Percentiles rank a stretch among this genome's conserved stretches.
These are phyloP conservation scores for Aspergillus ochraceus DNA, from an alignment of 2,329 filamentous ascomycete genomes.

Conservation along the genomic window DNA sequence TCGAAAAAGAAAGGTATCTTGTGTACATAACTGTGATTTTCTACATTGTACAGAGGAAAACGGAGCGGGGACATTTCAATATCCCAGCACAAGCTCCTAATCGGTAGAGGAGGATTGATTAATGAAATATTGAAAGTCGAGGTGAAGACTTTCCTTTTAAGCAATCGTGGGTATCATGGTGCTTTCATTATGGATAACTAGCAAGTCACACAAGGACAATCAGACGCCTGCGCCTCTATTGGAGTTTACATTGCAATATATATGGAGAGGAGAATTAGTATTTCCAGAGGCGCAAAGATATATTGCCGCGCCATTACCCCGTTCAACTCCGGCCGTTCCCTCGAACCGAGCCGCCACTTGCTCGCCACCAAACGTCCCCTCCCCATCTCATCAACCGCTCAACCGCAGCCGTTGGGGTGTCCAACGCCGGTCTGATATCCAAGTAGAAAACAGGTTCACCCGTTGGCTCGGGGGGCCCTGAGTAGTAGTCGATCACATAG, in stretches of 20 bases:
- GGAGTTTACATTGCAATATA: conserved; percentile 2
- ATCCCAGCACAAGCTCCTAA: no score
- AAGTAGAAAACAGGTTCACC: conserved; percentile 95
- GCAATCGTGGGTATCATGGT: background rate
- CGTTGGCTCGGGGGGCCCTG: conserved; percentile 73
- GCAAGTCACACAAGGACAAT: conserved; percentile 6
- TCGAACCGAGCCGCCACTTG: conserved; percentile 67
- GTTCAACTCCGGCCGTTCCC: conserved; percentile 18
- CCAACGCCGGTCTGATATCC: conserved; percentile 86
- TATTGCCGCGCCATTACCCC: background rate
- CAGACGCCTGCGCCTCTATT: conserved; percentile 27
- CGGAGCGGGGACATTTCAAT: no score
- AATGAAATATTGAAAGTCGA: background rate
- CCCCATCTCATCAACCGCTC: conserved; percentile 88
- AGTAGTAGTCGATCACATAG: conserved; percentile 98
- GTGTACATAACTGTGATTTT: background rate
- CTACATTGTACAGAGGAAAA: no score
- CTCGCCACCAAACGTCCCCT: conserved; percentile 90
- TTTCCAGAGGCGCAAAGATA: background rate
- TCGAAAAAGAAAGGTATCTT: background rate
- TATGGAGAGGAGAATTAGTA: conserved; percentile 26
- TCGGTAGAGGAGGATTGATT: background rate
- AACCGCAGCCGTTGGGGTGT: conserved; percentile 74
- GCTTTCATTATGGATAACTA: background rate
- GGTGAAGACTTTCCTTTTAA: background rate